Evolutionary conservation across 225 moss, liverwort and hornwort genomes (phyloP), one percentile per base, ranked within the genome.

Genomic region (Antitrichia curtipendula): DNA sequence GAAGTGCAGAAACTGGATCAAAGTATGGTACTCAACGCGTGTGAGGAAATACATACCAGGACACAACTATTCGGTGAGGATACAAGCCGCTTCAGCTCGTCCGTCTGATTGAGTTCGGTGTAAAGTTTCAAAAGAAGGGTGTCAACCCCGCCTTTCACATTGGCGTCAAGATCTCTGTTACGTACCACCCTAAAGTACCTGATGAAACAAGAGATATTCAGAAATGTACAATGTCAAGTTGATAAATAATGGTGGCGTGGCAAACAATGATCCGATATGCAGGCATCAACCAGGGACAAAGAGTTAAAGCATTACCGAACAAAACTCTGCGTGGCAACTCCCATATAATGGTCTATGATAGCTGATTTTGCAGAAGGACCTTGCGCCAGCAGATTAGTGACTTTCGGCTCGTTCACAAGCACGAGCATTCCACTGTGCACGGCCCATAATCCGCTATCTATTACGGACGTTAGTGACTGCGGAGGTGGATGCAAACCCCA

Each of bases 401-500:
- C 88, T 72, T 92, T 94, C 85, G 86, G 91, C 86, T 95, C 94
- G 76, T 86, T 91, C 69, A 91, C 92, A 80, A 92, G 92, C 66
- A 93, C 94, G 76, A 97, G 92, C 85, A 99, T 86, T 62, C 97
- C 97, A 90, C 95, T 97, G 90, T 95, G 97, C 78, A 96, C 95
- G 57, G 94, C 95, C 87, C 95, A 93, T 88, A 99, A 91, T n/a
- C 96, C 97, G 93, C 87, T 93, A 83, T 95, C 97, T 87, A 99
- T 99, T 54, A 96, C 96, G 89, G 91, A 90, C 70, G 84, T 63
- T 89, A 99, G 89, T 60, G 95, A 70, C 78, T 99, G 98, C 63
- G 96, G 98, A 87, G 98, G 98, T 40, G 97, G 97, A 95, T 99
- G 98, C 86, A 99, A 96, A 25, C 96, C 94, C 98, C 97, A 99